Percentiles rank a stretch among this genome's conserved stretches.
These are phyloP conservation scores for Aureobasidium sp. DNA, from an alignment of 2,329 filamentous ascomycete genomes.

Conservation along the genomic window DNA sequence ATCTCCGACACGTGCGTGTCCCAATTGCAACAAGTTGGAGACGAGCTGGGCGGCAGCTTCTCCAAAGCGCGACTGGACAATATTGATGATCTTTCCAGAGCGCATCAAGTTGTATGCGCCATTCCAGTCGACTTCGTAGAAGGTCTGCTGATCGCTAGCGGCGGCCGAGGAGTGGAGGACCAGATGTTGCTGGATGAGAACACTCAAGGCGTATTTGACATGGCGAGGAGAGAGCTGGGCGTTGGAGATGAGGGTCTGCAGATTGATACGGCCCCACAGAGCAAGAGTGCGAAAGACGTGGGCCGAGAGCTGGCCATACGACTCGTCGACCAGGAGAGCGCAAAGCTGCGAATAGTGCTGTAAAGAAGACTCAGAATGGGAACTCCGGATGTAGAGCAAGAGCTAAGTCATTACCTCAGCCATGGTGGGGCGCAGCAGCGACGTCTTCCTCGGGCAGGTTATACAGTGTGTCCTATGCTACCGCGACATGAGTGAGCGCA, in stretches of 20 bases:
- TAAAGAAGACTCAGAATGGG: constrained; percentile 27
- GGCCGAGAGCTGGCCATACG: constrained; percentile 85
- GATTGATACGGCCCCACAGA: constrained; percentile 67
- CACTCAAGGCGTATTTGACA: constrained; percentile 71
- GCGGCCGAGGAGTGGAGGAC: constrained; percentile 36
- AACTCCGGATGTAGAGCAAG: background rate
- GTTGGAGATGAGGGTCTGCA: constrained; percentile 61
- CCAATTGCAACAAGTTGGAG: constrained; percentile 66
- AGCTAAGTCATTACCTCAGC: constrained; percentile 15
- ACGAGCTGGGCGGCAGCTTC: constrained; percentile 66
- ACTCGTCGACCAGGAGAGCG: constrained; percentile 78
- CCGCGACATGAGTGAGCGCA: constrained; percentile 14
- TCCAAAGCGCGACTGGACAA: constrained; percentile 68
- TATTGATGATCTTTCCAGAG: constrained; percentile 70
- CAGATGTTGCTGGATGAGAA: constrained; percentile 83
- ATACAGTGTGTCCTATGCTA: constrained; percentile 16
- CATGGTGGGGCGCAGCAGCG: constrained; percentile 19
- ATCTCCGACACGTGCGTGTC: constrained; percentile 67
- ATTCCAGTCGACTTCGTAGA: constrained; percentile 77
- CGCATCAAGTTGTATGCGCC: constrained; percentile 78
- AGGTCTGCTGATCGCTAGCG: constrained; percentile 54
- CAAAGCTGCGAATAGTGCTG: constrained; percentile 84
- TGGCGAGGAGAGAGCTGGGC: constrained; percentile 68
- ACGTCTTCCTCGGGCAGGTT: constrained; percentile 33
- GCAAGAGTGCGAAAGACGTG: constrained; percentile 77